These are phyloP conservation scores for Pistacia atlantica DNA, from an alignment of 345 rosid genomes.

Conservation along the genomic window DNA sequence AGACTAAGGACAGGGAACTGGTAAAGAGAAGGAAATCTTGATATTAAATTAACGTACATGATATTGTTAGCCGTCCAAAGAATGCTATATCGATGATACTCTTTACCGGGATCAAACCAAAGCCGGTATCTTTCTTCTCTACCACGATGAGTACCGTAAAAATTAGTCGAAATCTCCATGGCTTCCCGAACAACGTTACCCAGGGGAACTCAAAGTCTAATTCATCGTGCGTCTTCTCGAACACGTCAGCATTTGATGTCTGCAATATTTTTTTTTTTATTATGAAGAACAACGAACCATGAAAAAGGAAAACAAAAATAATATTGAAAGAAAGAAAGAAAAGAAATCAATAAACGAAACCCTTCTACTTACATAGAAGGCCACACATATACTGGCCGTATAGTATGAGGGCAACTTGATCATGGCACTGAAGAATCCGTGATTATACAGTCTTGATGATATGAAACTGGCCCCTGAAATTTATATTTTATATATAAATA, in stretches of 20 bases:
- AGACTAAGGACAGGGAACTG: no score
- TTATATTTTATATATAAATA: neutral
- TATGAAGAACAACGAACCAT: neutral
- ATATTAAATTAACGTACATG: constrained; percentile 53
- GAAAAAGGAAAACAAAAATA: neutral
- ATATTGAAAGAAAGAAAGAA: neutral
- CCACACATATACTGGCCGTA: constrained; percentile 87
- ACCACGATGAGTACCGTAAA: constrained; percentile 76
- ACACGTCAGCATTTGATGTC: constrained; percentile 89
- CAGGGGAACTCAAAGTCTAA: constrained; percentile 90
- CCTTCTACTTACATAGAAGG: constrained; percentile 67
- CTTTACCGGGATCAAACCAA: constrained; percentile 92
- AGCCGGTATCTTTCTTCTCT: constrained; percentile 89
- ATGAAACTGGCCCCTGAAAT: constrained; percentile 80
- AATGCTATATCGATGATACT: constrained; percentile 84
- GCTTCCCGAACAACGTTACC: constrained; percentile 81
- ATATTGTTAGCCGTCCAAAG: constrained; percentile 75
- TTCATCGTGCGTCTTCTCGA: constrained; percentile 84
- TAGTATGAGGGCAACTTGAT: constrained; percentile 83
- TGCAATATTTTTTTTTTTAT: constrained; percentile 1
- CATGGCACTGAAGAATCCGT: constrained; percentile 88
- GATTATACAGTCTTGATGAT: constrained; percentile 75
- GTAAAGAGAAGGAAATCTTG: no score
- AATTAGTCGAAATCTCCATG: constrained; percentile 94
- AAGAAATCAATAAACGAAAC: neutral